A percentile compares a stretch with the other conserved stretches of the same genome.
Evolutionary conservation across 768 basidiomycete species (phyloP).

Genomic region (Amanita rimosa): DNA sequence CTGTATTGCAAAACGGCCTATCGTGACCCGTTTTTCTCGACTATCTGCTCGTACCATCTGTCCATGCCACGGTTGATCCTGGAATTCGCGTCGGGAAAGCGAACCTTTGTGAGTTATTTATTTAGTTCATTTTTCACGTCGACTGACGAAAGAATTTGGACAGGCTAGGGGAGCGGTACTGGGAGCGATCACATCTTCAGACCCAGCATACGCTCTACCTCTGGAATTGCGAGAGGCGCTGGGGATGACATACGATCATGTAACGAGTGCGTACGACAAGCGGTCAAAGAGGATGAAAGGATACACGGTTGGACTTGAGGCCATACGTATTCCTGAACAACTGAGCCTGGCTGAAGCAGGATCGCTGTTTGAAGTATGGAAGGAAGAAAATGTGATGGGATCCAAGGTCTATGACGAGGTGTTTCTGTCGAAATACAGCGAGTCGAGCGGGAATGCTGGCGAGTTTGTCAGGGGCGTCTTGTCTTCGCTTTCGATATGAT

Average conservation of each 20-base stretch:
- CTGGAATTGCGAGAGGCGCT: constrained; percentile 59
- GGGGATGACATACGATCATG: constrained; percentile 26
- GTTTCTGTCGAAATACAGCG: constrained; percentile 71
- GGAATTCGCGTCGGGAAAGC: constrained; percentile 66
- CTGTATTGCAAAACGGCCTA: constrained; percentile 61
- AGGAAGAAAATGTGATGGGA: constrained; percentile 43
- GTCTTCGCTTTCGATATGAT: constrained; percentile 13
- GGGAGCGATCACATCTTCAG: constrained; percentile 53
- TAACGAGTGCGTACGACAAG: constrained; percentile 44
- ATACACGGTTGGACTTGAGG: constrained; percentile 40
- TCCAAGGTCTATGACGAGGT: constrained; percentile 55
- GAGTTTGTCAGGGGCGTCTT: constrained; percentile 67
- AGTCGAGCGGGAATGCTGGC: constrained; percentile 68
- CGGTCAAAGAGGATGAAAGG: constrained; percentile 34
- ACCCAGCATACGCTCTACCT: constrained; percentile 46
- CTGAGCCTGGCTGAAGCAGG: constrained; percentile 60
- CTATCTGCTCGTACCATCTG: constrained; percentile 67
- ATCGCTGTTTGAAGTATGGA: constrained; percentile 70
- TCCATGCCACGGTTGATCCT: constrained; percentile 69
- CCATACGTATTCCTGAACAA: constrained; percentile 36
- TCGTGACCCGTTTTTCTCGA: constrained; percentile 58
- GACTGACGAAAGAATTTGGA: background rate
- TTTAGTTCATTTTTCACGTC: background rate
- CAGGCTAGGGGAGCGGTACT: constrained; percentile 65
- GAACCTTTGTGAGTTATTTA: constrained; percentile 44